Percentiles rank a stretch among this genome's conserved stretches.
phyloP scores from a whole-genome alignment of 2,329 filamentous ascomycete genomes.

The Phaeosphaeriaceae sp. region DNA sequence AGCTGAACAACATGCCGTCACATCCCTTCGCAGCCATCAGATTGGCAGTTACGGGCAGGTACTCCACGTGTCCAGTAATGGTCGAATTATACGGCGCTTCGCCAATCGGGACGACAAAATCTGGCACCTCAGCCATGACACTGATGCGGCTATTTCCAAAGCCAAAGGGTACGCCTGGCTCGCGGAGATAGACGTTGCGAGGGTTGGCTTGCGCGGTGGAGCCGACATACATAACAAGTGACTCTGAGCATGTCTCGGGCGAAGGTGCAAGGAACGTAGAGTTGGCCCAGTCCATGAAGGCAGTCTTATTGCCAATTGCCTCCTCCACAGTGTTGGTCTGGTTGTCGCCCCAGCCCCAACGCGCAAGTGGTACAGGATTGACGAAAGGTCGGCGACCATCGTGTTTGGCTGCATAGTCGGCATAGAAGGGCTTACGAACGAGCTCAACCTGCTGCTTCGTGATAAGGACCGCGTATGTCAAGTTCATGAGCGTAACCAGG shows the following conservation, averaged over 20 bases:
- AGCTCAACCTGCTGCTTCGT: constrained; percentile 56
- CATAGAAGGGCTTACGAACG: constrained; percentile 58
- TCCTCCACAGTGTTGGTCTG: constrained; percentile 48
- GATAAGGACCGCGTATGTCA: constrained; percentile 57
- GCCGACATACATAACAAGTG: constrained; percentile 58
- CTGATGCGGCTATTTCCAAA: constrained; percentile 58
- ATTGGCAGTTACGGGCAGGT: constrained; percentile 65
- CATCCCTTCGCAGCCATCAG: constrained; percentile 66
- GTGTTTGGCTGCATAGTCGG: constrained; percentile 56
- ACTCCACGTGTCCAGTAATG: constrained; percentile 58
- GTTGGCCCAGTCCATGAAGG: constrained; percentile 59
- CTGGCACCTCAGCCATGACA: constrained; percentile 56
- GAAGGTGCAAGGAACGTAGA: constrained; percentile 53
- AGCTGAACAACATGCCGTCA: constrained; percentile 63
- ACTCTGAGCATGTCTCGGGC: constrained; percentile 56
- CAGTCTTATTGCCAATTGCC: constrained; percentile 59
- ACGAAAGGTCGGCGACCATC: constrained; percentile 58
- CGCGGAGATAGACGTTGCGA: constrained; percentile 53
- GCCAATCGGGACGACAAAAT: constrained; percentile 56
- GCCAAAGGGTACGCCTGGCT: constrained; percentile 56
- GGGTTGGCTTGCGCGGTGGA: constrained; percentile 49
- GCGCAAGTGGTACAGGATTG: constrained; percentile 56
- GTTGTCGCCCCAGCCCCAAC: constrained; percentile 57
- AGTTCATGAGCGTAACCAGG: constrained; percentile 49
- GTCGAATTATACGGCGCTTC: constrained; percentile 55